Base-by-base conservation (phyloP, 257 asterid genomes). In the Asclepias syriaca region DNA sequence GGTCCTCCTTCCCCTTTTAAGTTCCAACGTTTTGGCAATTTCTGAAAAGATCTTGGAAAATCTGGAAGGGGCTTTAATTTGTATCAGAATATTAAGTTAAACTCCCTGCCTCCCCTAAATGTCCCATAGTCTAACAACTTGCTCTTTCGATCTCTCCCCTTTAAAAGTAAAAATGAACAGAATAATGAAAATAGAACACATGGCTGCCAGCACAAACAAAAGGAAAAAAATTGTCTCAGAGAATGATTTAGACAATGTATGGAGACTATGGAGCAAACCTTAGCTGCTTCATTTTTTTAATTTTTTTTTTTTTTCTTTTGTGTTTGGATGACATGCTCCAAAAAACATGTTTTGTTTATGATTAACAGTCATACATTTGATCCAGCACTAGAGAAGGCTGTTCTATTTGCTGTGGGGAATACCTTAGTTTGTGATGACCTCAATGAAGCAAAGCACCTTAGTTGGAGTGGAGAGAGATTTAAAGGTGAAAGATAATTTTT, bases 391-490 rank as follows among this genome's bases (percentile, higher is more conserved):
- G 97, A 95, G 81, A 95, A 81, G 75, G 99, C 99, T 82, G 84
- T 92, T 61, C 53, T 95, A 76, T 95, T 92, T 87, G 97, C 98
- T 56, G 99, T 95, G 76, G 98, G 88, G 70, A 95, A 92, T 83
- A 92, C 99, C 78, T 86, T 95, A 75, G 99, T 95, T 66, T 95
- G 99, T 74, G 98, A 95, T 77, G 90, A 87, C 77, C 93, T 95
- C 64, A 79, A 77, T 78, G 99, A 95, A 84, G 99, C 99, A 68
- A 95, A 95, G 87, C 85, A 68, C 83, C 91, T 95, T 77, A 92
- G 99, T 83, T 95, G 99, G 99, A 86, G 79, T 39, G 97, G 98
- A 68, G 89, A 90, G 79, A 84, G 99, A 78, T 84, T 72, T 71
- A 95, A 95, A 86, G 99, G 99, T 95, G 84, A 68, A 61, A 32